A percentile compares a stretch with the other conserved stretches of the same genome.
Evolutionary conservation across 1,284 basidiomycete species (phyloP).

Genomic region (Ustilago curta): DNA sequence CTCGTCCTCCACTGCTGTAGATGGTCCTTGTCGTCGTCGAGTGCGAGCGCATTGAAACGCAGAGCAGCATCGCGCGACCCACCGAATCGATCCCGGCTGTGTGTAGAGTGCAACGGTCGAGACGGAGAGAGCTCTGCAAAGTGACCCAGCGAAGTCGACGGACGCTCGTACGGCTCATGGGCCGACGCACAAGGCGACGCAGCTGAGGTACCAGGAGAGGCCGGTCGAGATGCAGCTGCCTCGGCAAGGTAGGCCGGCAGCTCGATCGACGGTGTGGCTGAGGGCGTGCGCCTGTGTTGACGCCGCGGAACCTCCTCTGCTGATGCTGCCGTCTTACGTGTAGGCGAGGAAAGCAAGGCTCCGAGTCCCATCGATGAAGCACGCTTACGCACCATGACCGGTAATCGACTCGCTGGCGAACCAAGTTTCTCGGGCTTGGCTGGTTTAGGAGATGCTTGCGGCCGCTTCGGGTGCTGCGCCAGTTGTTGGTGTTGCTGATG

Average conservation of each 20-base stretch:
- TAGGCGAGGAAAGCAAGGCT: constrained; percentile 16
- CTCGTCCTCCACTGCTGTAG: background rate
- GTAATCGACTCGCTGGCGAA: constrained; percentile 27
- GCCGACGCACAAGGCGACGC: background rate
- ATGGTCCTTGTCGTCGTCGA: constrained; percentile 12
- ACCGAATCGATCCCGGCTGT: background rate
- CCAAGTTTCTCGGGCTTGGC: constrained; percentile 29
- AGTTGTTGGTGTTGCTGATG: background rate
- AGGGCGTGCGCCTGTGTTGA: constrained; percentile 2
- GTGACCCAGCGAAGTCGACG: constrained; percentile 44
- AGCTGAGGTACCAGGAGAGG: background rate
- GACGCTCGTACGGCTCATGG: constrained; percentile 25
- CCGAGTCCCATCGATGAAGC: constrained; percentile 22
- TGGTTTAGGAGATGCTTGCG: constrained; percentile 18
- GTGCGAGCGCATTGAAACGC: constrained; percentile 19
- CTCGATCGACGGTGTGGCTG: constrained; percentile 17
- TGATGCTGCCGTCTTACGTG: background rate
- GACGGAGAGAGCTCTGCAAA: constrained; percentile 8
- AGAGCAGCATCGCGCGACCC: constrained; percentile 12
- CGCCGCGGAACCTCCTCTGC: background rate
- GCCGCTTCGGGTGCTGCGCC: background rate
- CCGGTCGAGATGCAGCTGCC: background rate
- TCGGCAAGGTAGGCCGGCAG: constrained; percentile 8
- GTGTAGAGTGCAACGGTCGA: background rate
- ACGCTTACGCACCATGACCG: constrained; percentile 31